Base-by-base conservation (phyloP, 257 asterid genomes). In the Solanum medicagineum region DNA sequence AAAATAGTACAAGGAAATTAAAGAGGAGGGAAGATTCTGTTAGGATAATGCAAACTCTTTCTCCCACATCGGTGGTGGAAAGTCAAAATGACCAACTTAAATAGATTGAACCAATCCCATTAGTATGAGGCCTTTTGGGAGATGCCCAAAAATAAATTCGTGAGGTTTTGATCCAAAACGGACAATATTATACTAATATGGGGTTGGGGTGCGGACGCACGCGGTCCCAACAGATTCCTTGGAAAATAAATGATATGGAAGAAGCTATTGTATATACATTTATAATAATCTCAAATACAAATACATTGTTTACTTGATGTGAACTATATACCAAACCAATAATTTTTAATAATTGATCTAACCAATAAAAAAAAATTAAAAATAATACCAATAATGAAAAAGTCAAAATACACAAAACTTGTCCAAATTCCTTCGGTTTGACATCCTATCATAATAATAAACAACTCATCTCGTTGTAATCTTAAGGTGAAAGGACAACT, bases 401-500 rank as follows among this genome's bases (percentile, higher is more conserved):
- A 90, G 91, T 89, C 88, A 92, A 91, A 87, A 74, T 36, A 54
- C 65, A 84, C 82, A 87, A 75, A 84, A 63, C 44, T 19, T 63
- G 7, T 42, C 60, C 12, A 26, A 32, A 14, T 8, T 26, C 22
- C 13, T 20, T 3, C 4, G 51, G 53, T 55, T 55, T 55, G 22
- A 55, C 60, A 55, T 32, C 10, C 1, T 55, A 55, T 55, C 22
- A 1, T 55, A 16, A 55, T 7, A n/a, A 55, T 55, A 2, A 55
- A 55, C 8, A 1, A 19, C 16, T 54, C 7, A 3, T 54, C 59
- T 54, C 16, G 20, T 15, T 8, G 9, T 15, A 2, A 54, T 8
- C 59, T 54, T 54, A 0, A 0, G 0, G 2, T 2, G 19, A 24
- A 63, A 24, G 42, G 62, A 16, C 22, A 19, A 6, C 9, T 1